phyloP scores from a whole-genome alignment of 768 basidiomycete species.

The Tylopilus felleus region DNA sequence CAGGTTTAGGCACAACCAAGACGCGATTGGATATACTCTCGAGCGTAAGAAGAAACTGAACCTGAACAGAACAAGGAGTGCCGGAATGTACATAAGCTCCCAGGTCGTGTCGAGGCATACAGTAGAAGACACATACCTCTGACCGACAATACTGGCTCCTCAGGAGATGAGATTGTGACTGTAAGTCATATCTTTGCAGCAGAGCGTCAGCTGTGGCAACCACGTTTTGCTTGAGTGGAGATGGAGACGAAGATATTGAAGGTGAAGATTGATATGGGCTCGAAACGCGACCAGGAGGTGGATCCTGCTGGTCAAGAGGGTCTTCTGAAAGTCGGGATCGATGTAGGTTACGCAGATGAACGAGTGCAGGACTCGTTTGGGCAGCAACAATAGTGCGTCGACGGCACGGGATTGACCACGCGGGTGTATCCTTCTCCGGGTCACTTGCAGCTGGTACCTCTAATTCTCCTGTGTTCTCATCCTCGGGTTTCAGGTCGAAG shows the following conservation, averaged over 20 bases:
- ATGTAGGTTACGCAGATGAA: slow-evolving; percentile 52
- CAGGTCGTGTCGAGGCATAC: background rate
- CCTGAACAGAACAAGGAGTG: slow-evolving; percentile 37
- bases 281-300: slow-evolving; percentile 31
- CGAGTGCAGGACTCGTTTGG: slow-evolving; percentile 71
- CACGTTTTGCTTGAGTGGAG: slow-evolving; percentile 43
- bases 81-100: background rate
- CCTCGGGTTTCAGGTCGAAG: slow-evolving; percentile 40
- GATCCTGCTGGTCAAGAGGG: slow-evolving; percentile 68
- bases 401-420: slow-evolving; percentile 23
- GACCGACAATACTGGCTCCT: slow-evolving; percentile 86
- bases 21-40: slow-evolving; percentile 93
- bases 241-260: slow-evolving; percentile 50
- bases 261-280: slow-evolving; percentile 72
- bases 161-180: slow-evolving; percentile 68
- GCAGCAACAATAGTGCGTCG: slow-evolving; percentile 58
- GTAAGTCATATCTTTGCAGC: slow-evolving; percentile 63
- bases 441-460: slow-evolving; percentile 5
- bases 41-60: slow-evolving; percentile 82
- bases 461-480: slow-evolving; percentile 22
- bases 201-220: slow-evolving; percentile 50
- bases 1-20: slow-evolving; percentile 88
- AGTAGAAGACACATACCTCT: slow-evolving; percentile 55
- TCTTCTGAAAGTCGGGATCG: slow-evolving; percentile 65
- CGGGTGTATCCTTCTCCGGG: slow-evolving; percentile 13